phyloP scores from a whole-genome alignment of 495 filamentous ascomycete genomes.

The Polyplosphaeria fusca region DNA sequence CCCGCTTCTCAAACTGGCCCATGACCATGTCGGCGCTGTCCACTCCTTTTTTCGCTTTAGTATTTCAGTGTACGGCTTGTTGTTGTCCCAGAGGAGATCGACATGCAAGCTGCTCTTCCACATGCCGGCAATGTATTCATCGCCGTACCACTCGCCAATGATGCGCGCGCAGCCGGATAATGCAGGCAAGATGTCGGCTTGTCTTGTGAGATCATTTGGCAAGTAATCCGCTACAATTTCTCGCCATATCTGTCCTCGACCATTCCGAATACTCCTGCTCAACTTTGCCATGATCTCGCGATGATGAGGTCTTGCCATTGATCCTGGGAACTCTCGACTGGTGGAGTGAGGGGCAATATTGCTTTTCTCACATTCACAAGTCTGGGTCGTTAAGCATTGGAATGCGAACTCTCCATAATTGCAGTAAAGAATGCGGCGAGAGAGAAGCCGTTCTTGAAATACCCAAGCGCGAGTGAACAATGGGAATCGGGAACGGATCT shows the following conservation, averaged over 20 bases:
- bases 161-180: conserved; percentile 1
- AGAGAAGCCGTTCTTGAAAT: neutral
- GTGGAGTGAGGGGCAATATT: neutral
- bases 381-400: neutral
- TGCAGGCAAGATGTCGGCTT: conserved; percentile 3
- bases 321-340: neutral
- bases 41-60: neutral
- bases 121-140: neutral
- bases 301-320: neutral
- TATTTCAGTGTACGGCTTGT: neutral
- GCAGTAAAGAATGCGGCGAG: conserved; percentile 1
- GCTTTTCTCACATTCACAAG: neutral
- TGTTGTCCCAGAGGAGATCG: conserved; percentile 1
- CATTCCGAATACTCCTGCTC: neutral
- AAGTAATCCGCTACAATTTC: neutral
- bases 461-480: conserved; percentile 3
- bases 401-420: conserved; percentile 8
- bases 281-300: neutral
- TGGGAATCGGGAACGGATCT: neutral
- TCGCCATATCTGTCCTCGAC: conserved; percentile 4
- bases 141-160: neutral
- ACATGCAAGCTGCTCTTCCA: neutral
- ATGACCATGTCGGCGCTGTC: conserved; percentile 8
- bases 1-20: neutral
- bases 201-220: neutral